Conservation (phyloP, 306 rosid species). For the Corylus heterophylla region DNA sequence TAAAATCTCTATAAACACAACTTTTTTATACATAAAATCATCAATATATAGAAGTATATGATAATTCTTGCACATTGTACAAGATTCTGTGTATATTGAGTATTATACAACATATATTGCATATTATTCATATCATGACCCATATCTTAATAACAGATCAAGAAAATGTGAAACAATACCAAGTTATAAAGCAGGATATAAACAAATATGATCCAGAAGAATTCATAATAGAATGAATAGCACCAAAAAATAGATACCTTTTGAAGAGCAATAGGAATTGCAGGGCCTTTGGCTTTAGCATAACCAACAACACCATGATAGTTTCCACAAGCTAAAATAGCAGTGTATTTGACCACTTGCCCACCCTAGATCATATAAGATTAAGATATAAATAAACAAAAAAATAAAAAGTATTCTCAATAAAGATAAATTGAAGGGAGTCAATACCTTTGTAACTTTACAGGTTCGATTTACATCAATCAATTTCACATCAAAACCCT, state of each 20-base stretch:
- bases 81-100: not conserved
- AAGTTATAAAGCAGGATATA: not conserved
- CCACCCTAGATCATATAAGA: constrained; percentile 64
- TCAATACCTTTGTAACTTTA: constrained; percentile 87
- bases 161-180: not conserved
- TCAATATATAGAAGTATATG: not conserved
- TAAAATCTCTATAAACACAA: not conserved
- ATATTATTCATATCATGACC: not conserved
- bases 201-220: not conserved
- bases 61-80: not conserved
- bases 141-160: not conserved
- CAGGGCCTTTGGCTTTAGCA: constrained; percentile 95
- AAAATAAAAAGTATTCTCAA: not conserved
- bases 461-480: constrained; percentile 88
- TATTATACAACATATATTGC: not conserved
- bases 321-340: constrained; percentile 91
- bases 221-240: constrained; percentile 11
- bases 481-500: constrained; percentile 90
- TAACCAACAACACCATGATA: constrained; percentile 85
- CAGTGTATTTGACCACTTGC: constrained; percentile 79
- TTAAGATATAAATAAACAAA: constrained; percentile 28
- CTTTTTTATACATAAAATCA: not conserved
- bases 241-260: constrained; percentile 55
- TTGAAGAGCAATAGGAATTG: constrained; percentile 74
- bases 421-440: constrained; percentile 15